phyloP scores from a whole-genome alignment of 768 basidiomycete species.

The Leccinum boreale region DNA sequence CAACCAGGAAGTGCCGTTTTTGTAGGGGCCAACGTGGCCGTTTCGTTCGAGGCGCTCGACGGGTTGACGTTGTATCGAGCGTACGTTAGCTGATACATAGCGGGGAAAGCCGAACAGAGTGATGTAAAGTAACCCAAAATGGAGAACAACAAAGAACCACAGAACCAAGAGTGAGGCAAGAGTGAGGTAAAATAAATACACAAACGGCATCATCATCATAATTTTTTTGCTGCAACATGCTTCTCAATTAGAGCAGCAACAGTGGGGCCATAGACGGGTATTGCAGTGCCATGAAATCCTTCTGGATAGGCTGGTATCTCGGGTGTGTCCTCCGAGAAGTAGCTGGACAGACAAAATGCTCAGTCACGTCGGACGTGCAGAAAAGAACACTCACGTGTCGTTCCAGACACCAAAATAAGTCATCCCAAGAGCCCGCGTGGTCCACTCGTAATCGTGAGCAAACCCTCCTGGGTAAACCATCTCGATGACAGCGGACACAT shows the following conservation, averaged over 20 bases:
- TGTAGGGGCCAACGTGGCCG: conserved; percentile 64
- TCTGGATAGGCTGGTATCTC: conserved; percentile 63
- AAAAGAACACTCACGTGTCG: conserved; percentile 51
- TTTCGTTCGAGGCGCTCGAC: conserved; percentile 44
- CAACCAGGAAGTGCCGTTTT: conserved; percentile 76
- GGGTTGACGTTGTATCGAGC: conserved; percentile 28
- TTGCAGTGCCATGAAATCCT: conserved; percentile 77
- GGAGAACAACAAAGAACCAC: neutral
- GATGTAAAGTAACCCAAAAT: neutral
- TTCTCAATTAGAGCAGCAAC: conserved; percentile 73
- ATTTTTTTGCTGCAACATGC: conserved; percentile 39
- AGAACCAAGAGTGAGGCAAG: neutral
- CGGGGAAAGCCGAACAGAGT: neutral
- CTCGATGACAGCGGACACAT: conserved; percentile 79
- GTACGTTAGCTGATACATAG: conserved; percentile 20
- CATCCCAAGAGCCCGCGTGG: conserved; percentile 68
- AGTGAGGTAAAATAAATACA: neutral
- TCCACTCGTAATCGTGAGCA: conserved; percentile 88
- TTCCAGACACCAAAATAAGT: conserved; percentile 79
- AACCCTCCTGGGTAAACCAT: conserved; percentile 80
- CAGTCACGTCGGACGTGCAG: neutral
- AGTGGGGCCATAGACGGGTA: conserved; percentile 66
- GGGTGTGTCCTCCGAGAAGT: conserved; percentile 37
- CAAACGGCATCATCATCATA: neutral
- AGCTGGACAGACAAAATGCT: conserved; percentile 11